Evolutionary conservation across 306 rosid genomes (phyloP), one percentile per base, ranked within the genome.

Genomic region (Cicer arietinum): DNA sequence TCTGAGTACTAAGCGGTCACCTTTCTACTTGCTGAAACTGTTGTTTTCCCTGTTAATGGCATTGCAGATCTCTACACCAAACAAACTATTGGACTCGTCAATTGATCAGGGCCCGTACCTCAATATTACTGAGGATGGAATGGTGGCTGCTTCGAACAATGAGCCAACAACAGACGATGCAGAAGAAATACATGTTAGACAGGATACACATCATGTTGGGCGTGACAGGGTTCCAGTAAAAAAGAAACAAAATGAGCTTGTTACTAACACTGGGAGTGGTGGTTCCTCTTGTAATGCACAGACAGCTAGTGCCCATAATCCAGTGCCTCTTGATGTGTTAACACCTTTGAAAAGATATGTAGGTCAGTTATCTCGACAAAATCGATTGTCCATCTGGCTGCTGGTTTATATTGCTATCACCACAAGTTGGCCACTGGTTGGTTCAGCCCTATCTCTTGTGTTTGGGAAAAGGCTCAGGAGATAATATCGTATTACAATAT

Each of bases 41-140:
- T 12, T 83, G n/a, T 47, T 65, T 76, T 71, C 73, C 74, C 10
- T 80, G 48, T 83, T 53, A 74, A 67, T 73, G 74, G 78, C 67
- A 80, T 70, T 85, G 79, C 87, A 67, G 84, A 84, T 77, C 60
- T 13, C 88, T 71, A 58, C 69, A 59, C 86, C 85, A 18, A 85
- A 67, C 67, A 82, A 66, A 20, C 74, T 83, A 18, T 30, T 67
- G 82, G 82, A 77, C 46, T 70, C 88, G 11, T 68, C 90, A 35
- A 89, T 94, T 14, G 96, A 94, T 82, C 95, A 86, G 64, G 97
- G 96, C 20, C 99, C 99, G 20, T 94, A 85, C 40, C 86, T 94
- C 45, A 90, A 89, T 50, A 76, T 91, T 18, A 60, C 87, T 7
- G 92, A 84, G 30, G 90, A 90, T 79, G 97, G 97, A 76, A 86